Conservation (phyloP, 2,329 filamentous ascomycete species). For the Onygenales sp. region DNA sequence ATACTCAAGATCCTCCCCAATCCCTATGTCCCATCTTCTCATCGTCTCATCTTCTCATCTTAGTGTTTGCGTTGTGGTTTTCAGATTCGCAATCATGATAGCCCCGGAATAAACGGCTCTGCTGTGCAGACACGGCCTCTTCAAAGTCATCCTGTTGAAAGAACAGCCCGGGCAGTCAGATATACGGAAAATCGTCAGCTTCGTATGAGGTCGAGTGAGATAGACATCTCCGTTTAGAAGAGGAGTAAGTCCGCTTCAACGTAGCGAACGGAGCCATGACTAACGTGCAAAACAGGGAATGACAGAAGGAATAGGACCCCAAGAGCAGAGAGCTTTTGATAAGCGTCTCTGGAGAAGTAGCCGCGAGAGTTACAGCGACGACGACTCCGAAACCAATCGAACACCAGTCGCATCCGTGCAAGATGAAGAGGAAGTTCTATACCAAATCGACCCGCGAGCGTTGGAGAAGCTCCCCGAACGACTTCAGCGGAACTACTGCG, state of each 20-base stretch:
- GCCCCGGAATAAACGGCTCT: too few species aligned
- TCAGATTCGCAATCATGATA: too few species aligned
- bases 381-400: neutral
- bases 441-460: slow-evolving; percentile 18
- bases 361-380: neutral
- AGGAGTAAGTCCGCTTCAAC: neutral
- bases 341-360: neutral
- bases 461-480: slow-evolving; percentile 16
- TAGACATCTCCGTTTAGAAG: neutral
- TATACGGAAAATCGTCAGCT: too few species aligned
- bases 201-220: too few species aligned
- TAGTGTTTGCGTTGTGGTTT: too few species aligned
- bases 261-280: neutral
- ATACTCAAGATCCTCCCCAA: too few species aligned
- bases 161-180: too few species aligned
- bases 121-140: too few species aligned
- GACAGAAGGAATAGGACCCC: neutral
- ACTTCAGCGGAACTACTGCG: slow-evolving; percentile 19
- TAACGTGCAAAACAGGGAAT: neutral
- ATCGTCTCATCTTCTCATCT: too few species aligned
- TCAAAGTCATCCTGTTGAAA: too few species aligned
- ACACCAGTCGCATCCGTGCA: neutral
- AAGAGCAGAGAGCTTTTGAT: neutral
- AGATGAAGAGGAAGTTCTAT: slow-evolving; percentile 21
- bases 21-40: too few species aligned